Evolutionary conservation across 371 early-diverging fungal species (phyloP).

Genomic region (Apophysomyces sp.): DNA sequence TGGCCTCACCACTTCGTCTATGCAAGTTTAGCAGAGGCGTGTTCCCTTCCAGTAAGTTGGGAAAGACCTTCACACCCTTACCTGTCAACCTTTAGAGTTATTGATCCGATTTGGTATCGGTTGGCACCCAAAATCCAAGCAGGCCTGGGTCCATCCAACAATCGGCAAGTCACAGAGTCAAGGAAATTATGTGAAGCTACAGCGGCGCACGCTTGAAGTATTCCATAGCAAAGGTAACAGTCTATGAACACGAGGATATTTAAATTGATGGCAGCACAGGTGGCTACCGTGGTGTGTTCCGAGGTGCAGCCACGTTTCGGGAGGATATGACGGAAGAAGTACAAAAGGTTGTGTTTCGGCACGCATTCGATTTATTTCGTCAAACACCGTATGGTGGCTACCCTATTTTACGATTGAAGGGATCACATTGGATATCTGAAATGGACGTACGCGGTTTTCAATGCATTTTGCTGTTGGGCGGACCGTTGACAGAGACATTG

Average conservation of each 20-base stretch:
- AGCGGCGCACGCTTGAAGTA: background rate
- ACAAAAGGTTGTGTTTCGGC: background rate
- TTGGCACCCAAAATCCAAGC: background rate
- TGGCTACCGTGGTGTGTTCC: background rate
- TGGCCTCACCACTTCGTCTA: slow-evolving; percentile 2
- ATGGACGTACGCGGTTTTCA: background rate
- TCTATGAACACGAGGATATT: background rate
- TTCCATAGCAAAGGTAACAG: background rate
- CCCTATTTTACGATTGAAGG: background rate
- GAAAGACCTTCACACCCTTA: background rate
- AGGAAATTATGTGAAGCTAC: background rate
- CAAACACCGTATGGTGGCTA: background rate
- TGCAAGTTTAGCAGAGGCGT: background rate
- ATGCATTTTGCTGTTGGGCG: background rate
- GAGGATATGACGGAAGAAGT: background rate
- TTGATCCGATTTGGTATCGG: background rate
- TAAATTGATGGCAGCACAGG: background rate
- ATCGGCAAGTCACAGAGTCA: background rate
- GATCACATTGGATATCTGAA: background rate
- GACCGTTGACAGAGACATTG: background rate
- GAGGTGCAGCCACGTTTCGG: background rate
- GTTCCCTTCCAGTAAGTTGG: background rate
- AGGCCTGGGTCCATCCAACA: background rate
- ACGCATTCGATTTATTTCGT: background rate
- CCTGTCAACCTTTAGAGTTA: background rate